phyloP scores from a whole-genome alignment of 139 green algal genomes.

The Picochlorum sp. region DNA sequence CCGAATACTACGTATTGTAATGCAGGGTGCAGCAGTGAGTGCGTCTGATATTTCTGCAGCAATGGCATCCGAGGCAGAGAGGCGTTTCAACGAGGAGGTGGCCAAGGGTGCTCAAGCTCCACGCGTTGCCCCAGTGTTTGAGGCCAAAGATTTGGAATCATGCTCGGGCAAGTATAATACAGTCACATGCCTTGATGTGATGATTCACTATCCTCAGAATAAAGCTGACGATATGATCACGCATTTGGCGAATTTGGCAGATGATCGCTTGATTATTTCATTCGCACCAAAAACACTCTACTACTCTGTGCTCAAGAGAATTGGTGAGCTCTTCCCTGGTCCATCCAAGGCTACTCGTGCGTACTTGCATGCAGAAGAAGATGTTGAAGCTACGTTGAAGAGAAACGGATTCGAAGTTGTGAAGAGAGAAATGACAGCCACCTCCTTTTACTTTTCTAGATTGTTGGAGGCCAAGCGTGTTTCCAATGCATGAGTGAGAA shows the following conservation, averaged over 20 bases:
- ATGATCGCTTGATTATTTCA: constrained; percentile 84
- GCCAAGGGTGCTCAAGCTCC: constrained; percentile 27
- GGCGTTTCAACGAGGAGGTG: constrained; percentile 40
- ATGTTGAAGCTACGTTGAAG: constrained; percentile 83
- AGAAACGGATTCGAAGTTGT: constrained; percentile 40
- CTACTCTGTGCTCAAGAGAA: constrained; percentile 80
- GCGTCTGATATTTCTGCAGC: constrained; percentile 84
- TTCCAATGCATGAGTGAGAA: no score
- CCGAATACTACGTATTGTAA: background rate
- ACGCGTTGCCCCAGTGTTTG: constrained; percentile 65
- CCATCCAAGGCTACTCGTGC: constrained; percentile 82
- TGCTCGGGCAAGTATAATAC: constrained; percentile 81
- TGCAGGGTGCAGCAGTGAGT: constrained; percentile 59
- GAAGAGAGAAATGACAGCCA: constrained; percentile 94
- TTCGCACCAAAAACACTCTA: constrained; percentile 88
- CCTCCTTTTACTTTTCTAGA: constrained; percentile 95
- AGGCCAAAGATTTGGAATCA: constrained; percentile 79
- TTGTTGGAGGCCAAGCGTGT: constrained; percentile 50
- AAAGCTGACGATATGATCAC: constrained; percentile 88
- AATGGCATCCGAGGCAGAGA: constrained; percentile 66
- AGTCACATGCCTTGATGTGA: constrained; percentile 95
- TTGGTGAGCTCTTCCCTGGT: constrained; percentile 96
- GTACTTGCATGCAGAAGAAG: constrained; percentile 91
- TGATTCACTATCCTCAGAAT: constrained; percentile 99
- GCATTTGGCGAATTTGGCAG: constrained; percentile 79